phyloP scores from a whole-genome alignment of 441 rosid species.

The Croton laevigatus region DNA sequence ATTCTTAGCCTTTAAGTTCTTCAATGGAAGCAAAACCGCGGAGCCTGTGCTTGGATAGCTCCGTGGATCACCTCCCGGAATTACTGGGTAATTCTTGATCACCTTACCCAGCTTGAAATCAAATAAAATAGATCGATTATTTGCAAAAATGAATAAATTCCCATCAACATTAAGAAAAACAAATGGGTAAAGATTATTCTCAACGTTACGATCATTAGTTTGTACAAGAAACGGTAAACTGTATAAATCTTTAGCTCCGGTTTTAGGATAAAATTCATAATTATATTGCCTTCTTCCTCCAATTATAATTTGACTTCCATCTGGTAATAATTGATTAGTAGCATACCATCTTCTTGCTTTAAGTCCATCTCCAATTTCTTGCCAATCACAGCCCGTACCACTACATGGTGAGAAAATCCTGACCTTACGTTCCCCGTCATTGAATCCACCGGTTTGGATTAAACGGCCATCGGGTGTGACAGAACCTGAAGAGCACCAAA shows the following conservation, averaged over 20 bases:
- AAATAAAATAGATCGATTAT: conserved; percentile 61
- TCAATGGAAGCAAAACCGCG: conserved; percentile 69
- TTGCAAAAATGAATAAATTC: conserved; percentile 74
- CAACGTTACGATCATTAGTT: conserved; percentile 44
- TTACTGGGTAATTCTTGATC: conserved; percentile 49
- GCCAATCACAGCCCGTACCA: conserved; percentile 60
- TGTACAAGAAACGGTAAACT: conserved; percentile 47
- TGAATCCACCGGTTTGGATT: conserved; percentile 84
- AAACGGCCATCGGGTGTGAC: conserved; percentile 64
- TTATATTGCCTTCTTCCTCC: conserved; percentile 79
- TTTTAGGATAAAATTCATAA: conserved; percentile 59
- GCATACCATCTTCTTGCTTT: conserved; percentile 76
- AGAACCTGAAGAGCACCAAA: conserved; percentile 93
- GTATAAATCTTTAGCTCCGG: conserved; percentile 14
- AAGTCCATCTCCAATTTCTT: conserved; percentile 48
- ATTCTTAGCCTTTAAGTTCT: conserved; percentile 17
- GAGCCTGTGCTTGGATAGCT: conserved; percentile 91
- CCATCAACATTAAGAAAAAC: conserved; percentile 73
- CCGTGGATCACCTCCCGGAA: conserved; percentile 62
- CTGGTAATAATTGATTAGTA: conserved; percentile 66
- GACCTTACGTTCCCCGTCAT: conserved; percentile 63
- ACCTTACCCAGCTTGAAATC: conserved; percentile 47
- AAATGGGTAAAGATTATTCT: conserved; percentile 86
- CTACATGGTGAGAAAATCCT: conserved; percentile 55
- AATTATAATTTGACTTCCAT: conserved; percentile 58